Evolutionary conservation across 192 early-diverging fungal genomes (phyloP), one percentile per base, ranked within the genome.

Genomic region (Coemansia biformis): DNA sequence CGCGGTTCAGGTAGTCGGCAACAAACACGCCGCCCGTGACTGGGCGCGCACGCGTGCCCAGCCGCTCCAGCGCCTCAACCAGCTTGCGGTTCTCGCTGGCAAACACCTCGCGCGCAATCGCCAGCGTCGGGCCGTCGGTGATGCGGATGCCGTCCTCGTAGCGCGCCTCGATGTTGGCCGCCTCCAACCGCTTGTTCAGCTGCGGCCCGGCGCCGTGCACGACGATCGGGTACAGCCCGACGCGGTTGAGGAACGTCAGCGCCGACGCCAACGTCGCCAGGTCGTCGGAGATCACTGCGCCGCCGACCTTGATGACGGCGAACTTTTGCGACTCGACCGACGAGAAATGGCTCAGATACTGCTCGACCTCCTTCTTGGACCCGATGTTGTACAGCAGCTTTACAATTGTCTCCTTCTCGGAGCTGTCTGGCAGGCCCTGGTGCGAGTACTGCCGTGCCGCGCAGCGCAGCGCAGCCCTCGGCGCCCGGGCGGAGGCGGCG

Each of bases 301-400:
- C 92, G 46, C 90, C 92, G 18, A 99, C 96, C 71, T 99, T 99
- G 80, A 99, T 96, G 31, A 99, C 93, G 8, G 96, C 96, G 76
- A 99, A 99, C 78, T 97, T 94, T 80, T 99, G 96, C 17, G 90
- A 92, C 71, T 97, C 93, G 37, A 97, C 96, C 0, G 89, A 91
- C 1, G 92, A 90, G 64, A 99, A 99, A 57, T 93, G 91, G 26
- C 88, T 83, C 44, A 99, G 81, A 51, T 99, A 99, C 79, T 96
- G 93, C 63, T 99, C 93, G 16, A 97, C 94, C 58, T 99, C 96
- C 75, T 93, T 95, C 63, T 91, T 91, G 10, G 93, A 97, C 29
- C 94, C 96, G 74, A 99, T 97, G 71, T 97, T 99, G 79, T 99
- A 97, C 23, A 99, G 78, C 15, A 91, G 73, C 62, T 84, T 87